Evolutionary conservation across 169 alveolate genomes (phyloP).

Genomic region (Prorocentrum cordatum): DNA sequence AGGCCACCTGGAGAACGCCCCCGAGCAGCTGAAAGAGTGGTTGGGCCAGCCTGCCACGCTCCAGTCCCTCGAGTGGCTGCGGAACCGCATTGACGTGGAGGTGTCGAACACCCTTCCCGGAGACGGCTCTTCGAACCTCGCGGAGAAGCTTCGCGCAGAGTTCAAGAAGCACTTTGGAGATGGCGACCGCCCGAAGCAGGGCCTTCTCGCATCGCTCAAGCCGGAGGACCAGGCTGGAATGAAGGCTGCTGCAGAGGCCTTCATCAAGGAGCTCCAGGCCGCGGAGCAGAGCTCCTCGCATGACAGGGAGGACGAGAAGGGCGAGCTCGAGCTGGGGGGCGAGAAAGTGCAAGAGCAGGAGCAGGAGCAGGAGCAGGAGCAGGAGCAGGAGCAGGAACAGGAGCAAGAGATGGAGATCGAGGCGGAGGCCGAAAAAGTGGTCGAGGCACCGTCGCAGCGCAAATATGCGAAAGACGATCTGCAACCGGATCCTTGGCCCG

Average conservation of each 20-base stretch:
- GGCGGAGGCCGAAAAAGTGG: background rate
- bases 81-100: conserved; percentile 23
- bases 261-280: background rate
- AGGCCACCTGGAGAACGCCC: conserved; percentile 13
- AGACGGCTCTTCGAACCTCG: background rate
- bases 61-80: conserved; percentile 4
- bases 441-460: background rate
- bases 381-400: conserved; percentile 48
- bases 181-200: background rate
- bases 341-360: conserved; percentile 59
- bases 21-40: background rate
- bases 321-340: conserved; percentile 71
- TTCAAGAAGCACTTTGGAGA: background rate
- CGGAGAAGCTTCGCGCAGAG: conserved; percentile 56
- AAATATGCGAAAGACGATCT: background rate
- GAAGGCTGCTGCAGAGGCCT: conserved; percentile 33
- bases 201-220: background rate
- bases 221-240: conserved; percentile 48
- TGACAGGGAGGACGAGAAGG: conserved; percentile 59
- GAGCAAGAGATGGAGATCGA: conserved; percentile 15
- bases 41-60: background rate
- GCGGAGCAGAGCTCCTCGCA: background rate
- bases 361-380: conserved; percentile 71
- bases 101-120: background rate
- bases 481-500: background rate